phyloP scores from a whole-genome alignment of 768 basidiomycete genomes.

The Pleurotus cornucopiae region DNA sequence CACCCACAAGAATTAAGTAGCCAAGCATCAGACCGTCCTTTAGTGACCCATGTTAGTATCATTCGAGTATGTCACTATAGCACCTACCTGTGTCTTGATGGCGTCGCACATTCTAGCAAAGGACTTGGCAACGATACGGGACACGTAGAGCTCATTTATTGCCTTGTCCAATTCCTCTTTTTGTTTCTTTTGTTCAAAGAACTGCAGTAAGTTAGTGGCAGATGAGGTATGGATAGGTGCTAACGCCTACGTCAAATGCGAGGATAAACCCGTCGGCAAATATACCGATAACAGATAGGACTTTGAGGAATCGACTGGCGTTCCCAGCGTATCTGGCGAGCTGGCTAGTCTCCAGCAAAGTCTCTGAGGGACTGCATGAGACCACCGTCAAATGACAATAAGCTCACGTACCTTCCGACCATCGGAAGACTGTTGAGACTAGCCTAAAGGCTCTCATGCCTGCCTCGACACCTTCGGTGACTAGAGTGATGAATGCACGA shows the following conservation, averaged over 20 bases:
- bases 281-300: neutral
- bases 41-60: neutral
- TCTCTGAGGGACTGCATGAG: neutral
- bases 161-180: neutral
- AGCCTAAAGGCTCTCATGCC: neutral
- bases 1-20: constrained; percentile 1
- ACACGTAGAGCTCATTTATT: neutral
- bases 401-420: neutral
- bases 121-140: constrained; percentile 1
- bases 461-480: constrained; percentile 2
- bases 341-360: neutral
- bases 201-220: neutral
- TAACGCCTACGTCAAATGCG: neutral
- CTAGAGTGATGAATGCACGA: constrained; percentile 4
- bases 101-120: constrained; percentile 3
- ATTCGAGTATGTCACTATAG: neutral
- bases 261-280: constrained; percentile 5
- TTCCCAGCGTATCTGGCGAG: constrained; percentile 2
- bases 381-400: neutral
- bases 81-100: constrained; percentile 3
- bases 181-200: constrained; percentile 6
- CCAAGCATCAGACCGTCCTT: constrained; percentile 4
- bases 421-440: neutral
- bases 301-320: constrained; percentile 5
- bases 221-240: neutral